Evolutionary conservation across 2,329 filamentous ascomycete genomes (phyloP).

Genomic region (Lasiodiplodia gonubiensis): DNA sequence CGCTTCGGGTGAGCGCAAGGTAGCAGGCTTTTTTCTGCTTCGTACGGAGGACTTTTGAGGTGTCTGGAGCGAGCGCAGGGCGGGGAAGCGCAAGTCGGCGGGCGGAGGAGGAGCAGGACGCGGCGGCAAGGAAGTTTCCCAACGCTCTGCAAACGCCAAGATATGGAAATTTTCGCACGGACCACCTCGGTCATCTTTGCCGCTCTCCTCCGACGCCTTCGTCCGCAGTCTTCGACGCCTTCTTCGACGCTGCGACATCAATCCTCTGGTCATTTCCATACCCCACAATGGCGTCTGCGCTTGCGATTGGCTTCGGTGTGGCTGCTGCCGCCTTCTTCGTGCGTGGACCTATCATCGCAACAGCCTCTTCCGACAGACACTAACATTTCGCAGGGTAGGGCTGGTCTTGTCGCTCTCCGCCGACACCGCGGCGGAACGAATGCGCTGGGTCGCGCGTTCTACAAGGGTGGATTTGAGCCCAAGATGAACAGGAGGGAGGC

Average conservation of each 20-base stretch:
- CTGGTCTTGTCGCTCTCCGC: conserved; percentile 86
- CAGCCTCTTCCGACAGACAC: conserved; percentile 21
- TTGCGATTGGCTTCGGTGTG: conserved; percentile 65
- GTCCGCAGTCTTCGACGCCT: conserved; percentile 10
- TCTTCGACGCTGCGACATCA: not conserved
- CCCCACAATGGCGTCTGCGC: conserved; percentile 61
- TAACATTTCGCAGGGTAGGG: conserved; percentile 71
- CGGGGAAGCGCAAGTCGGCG: conserved; percentile 4
- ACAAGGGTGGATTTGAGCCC: conserved; percentile 97
- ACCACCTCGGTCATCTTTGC: conserved; percentile 27
- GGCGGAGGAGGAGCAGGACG: conserved; percentile 21
- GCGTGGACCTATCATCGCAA: conserved; percentile 35
- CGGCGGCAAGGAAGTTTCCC: conserved; percentile 24
- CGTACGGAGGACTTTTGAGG: not conserved
- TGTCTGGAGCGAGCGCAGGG: conserved; percentile 4
- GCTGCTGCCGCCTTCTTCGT: conserved; percentile 71
- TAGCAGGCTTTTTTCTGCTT: not conserved
- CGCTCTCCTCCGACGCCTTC: conserved; percentile 17
- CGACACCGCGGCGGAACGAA: conserved; percentile 72
- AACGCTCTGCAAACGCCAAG: conserved; percentile 20
- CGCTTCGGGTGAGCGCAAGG: conserved; percentile 1
- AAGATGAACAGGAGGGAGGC: conserved; percentile 95
- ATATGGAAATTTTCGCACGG: conserved; percentile 18
- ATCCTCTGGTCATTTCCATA: not conserved
- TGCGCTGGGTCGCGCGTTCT: conserved; percentile 87